Percentiles rank a stretch among this genome's conserved stretches.
These are phyloP conservation scores for Acanthamoeba divionensis DNA, from an alignment of 208 protist species.

Conservation along the genomic window DNA sequence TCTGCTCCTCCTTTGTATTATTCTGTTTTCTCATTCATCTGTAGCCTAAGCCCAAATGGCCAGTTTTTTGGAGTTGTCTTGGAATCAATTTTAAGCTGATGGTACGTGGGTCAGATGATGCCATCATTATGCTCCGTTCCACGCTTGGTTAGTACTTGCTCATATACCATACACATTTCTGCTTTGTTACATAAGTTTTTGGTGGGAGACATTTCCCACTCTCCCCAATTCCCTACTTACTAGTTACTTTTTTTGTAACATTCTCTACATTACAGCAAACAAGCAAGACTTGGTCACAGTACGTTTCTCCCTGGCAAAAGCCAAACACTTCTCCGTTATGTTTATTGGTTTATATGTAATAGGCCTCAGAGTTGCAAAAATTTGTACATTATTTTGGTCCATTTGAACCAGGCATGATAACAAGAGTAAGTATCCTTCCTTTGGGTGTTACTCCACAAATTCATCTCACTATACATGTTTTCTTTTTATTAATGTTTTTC, in stretches of 20 bases:
- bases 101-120: constrained; percentile 4
- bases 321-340: too few species aligned
- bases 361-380: not conserved
- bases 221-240: not conserved
- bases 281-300: not conserved
- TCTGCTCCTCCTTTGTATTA: too few species aligned
- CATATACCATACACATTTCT: not conserved
- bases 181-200: not conserved
- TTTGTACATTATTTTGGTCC: constrained; percentile 34
- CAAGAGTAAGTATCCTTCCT: not conserved
- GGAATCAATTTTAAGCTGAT: not conserved
- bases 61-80: constrained; percentile 12
- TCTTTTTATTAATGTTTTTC: too few species aligned
- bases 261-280: not conserved
- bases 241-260: not conserved
- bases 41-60: constrained; percentile 1
- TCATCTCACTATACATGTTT: too few species aligned
- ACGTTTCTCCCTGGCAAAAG: too few species aligned
- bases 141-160: not conserved
- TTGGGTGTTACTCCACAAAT: too few species aligned
- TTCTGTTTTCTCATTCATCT: not conserved
- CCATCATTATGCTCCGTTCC: constrained; percentile 39
- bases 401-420: constrained; percentile 14
- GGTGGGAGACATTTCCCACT: too few species aligned
- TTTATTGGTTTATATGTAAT: too few species aligned